Evolutionary conservation across 2,329 filamentous ascomycete genomes (phyloP).

Genomic region (Colletotrichum zoysiae): DNA sequence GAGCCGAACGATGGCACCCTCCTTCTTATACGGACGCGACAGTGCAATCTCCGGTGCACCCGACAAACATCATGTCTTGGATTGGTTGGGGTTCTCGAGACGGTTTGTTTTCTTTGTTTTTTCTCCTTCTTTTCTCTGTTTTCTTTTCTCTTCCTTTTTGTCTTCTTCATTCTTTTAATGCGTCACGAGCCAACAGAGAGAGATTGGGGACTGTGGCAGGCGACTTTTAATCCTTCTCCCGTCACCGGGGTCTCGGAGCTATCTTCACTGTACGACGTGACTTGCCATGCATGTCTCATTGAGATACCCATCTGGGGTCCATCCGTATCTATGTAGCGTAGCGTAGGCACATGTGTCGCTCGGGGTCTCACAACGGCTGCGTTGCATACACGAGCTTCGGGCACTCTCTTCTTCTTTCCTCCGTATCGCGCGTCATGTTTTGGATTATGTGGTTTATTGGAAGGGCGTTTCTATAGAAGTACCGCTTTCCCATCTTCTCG

Average conservation of each 20-base stretch:
- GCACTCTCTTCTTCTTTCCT: not conserved
- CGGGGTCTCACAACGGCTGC: not conserved
- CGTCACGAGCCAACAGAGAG: not conserved
- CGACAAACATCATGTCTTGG: not conserved
- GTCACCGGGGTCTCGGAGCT: not conserved
- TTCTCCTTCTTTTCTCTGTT: too few species aligned
- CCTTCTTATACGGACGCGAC: not conserved
- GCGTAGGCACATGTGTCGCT: not conserved
- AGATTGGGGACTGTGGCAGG: too few species aligned
- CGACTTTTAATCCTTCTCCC: not conserved
- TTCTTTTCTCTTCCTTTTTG: not conserved
- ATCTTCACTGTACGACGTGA: not conserved
- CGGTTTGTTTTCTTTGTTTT: too few species aligned
- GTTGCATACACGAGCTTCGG: slow-evolving; percentile 1
- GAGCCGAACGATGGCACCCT: slow-evolving; percentile 9
- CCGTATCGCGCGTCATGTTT: not conserved
- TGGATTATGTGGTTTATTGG: not conserved
- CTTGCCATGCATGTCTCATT: not conserved
- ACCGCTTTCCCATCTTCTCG: not conserved
- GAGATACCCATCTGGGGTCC: not conserved
- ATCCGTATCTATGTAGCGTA: not conserved
- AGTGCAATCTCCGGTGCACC: slow-evolving; percentile 11
- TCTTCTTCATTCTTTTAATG: not conserved
- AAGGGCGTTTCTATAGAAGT: not conserved
- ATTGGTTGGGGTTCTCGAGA: not conserved